Base-by-base conservation (phyloP, 2,329 filamentous ascomycete genomes). In the Dryadomyces quercus-mongolicae region DNA sequence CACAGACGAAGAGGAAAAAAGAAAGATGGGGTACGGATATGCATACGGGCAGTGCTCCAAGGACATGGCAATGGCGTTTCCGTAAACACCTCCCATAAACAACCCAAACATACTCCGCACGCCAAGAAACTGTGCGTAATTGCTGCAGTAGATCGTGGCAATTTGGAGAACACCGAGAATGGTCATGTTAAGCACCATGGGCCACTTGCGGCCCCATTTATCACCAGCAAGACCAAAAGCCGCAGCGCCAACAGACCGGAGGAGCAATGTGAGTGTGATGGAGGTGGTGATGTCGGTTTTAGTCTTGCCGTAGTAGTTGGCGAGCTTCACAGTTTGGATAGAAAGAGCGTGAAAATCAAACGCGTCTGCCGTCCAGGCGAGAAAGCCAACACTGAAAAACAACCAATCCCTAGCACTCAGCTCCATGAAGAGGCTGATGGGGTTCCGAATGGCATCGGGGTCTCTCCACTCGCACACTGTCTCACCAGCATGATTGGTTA, bases 21-120 rank as follows among this genome's bases (percentile, higher is more conserved):
- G 9, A 12, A n/a, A 36, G 22, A 7, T 16, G 15, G 25, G 31
- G 22, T n/a, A 18, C n/a, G 22, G 16, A 25, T 12, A 31, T 12
- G 15, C 50, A 1, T 52, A 72, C 67, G 5, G 85, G 85, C 56
- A 83, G 62, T 88, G 86, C 63, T 92, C 88, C 10, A 92, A 74
- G 0, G 86, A 86, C 61, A 87, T 91, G 5, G 86, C 85, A 10
- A 85, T 85, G 1, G 85, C 86, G 62, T 89, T 89, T 54, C 88
- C 88, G 67, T 90, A 83, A 1, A 91, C 60, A 60, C 87, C 88
- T 43, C 88, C 88, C 87, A 92, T 92, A 61, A 87, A 86, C 46
- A 92, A 68, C 48, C 87, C 88, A 63, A 91, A 92, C 3, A 92
- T 71, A 45, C 83, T 81, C 44, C 88, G 77, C 12, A 87, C 86